phyloP scores from a whole-genome alignment of 768 basidiomycete genomes.

The Mycena albidolilacea region DNA sequence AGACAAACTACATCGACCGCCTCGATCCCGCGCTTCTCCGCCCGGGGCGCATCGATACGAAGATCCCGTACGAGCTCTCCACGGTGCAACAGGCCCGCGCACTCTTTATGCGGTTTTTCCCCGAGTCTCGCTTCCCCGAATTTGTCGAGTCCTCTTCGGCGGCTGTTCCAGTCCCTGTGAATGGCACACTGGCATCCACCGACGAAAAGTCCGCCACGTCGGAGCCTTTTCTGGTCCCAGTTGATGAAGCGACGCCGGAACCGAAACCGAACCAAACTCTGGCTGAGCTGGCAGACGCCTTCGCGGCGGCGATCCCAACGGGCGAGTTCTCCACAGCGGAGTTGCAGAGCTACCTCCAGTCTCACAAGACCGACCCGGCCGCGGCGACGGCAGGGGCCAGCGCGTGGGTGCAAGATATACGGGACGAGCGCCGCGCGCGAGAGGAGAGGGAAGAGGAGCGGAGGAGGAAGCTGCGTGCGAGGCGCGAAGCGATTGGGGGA shows the following conservation, averaged over 20 bases:
- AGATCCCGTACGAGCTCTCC: constrained; percentile 49
- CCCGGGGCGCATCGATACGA: constrained; percentile 53
- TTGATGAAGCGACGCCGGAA: no score
- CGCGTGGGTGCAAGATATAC: constrained; percentile 61
- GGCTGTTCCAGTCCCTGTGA: neutral
- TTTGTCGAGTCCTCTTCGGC: neutral
- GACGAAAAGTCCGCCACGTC: no score
- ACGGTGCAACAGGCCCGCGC: constrained; percentile 47
- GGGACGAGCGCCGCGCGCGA: constrained; percentile 51
- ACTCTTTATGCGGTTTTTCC: constrained; percentile 52
- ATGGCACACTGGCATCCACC: no score
- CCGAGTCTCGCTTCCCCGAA: constrained; percentile 35
- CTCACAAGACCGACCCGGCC: constrained; percentile 56
- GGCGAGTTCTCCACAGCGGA: constrained; percentile 71
- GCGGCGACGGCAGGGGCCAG: constrained; percentile 50
- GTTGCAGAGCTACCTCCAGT: constrained; percentile 71
- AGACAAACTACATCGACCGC: constrained; percentile 52
- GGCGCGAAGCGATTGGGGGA: neutral
- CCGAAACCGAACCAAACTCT: constrained; percentile 31
- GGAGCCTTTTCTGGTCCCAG: no score
- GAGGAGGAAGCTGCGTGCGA: neutral
- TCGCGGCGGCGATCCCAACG: constrained; percentile 60
- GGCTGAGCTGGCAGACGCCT: constrained; percentile 54
- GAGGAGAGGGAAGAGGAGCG: constrained; percentile 51
- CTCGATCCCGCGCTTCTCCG: constrained; percentile 55